phyloP scores from a whole-genome alignment of 1,139 yeast genomes.

The Tardiomyces digboiensis region DNA sequence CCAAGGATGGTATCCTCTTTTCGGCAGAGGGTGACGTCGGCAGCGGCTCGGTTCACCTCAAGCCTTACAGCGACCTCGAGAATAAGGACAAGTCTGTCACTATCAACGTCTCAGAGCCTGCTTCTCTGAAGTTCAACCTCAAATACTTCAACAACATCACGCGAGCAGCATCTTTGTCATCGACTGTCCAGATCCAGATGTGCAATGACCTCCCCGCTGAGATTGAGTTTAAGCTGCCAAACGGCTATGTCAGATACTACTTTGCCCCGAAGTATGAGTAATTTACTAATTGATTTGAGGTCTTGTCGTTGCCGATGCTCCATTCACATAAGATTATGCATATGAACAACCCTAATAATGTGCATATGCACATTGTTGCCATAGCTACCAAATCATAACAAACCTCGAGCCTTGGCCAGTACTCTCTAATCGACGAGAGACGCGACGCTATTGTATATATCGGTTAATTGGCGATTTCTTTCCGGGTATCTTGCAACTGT shows the following conservation, averaged over 20 bases:
- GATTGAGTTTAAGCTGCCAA: slow-evolving; percentile 85
- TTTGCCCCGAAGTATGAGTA: slow-evolving; percentile 77
- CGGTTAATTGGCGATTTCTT: too few species aligned
- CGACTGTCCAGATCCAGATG: slow-evolving; percentile 71
- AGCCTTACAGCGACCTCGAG: slow-evolving; percentile 76
- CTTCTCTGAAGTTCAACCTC: slow-evolving; percentile 82
- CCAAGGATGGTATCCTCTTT: slow-evolving; percentile 89
- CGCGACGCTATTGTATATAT: too few species aligned
- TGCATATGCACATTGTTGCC: background rate
- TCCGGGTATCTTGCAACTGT: too few species aligned
- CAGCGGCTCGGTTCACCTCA: slow-evolving; percentile 75
- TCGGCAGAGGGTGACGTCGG: slow-evolving; percentile 91
- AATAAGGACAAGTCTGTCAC: slow-evolving; percentile 60
- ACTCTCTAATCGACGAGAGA: too few species aligned
- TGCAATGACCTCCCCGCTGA: slow-evolving; percentile 92
- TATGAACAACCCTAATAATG: background rate
- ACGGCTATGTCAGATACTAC: slow-evolving; percentile 92
- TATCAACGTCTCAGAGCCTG: slow-evolving; percentile 80
- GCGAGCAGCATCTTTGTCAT: slow-evolving; percentile 76
- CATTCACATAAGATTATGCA: background rate
- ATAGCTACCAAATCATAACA: background rate
- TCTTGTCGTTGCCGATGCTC: background rate
- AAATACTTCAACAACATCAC: slow-evolving; percentile 86
- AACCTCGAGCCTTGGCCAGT: too few species aligned
- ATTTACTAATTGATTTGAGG: slow-evolving; percentile 11